A percentile compares a stretch with the other conserved stretches of the same genome.
Evolutionary conservation across 768 basidiomycete genomes (phyloP).

Genomic region (Russula emetica): DNA sequence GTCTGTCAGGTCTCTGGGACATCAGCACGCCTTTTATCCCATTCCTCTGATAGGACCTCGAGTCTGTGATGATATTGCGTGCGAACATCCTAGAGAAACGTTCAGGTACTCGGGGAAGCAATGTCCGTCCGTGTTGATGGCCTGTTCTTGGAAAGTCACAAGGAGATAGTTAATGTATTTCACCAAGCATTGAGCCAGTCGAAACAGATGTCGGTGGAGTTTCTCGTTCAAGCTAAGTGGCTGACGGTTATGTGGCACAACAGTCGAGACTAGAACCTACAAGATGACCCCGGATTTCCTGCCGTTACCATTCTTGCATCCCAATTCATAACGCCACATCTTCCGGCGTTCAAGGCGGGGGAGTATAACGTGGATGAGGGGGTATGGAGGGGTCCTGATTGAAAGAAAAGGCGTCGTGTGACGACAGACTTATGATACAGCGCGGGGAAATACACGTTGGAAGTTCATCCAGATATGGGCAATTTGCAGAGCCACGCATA

Average conservation of each 20-base stretch:
- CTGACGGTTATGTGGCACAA: conserved; percentile 16
- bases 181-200: neutral
- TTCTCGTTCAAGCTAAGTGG: conserved; percentile 20
- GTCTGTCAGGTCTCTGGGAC: neutral
- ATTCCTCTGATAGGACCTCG: neutral
- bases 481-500: neutral
- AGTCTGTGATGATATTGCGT: conserved; percentile 1
- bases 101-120: neutral
- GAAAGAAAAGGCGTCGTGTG: conserved; percentile 3
- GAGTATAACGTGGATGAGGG: neutral
- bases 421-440: conserved; percentile 1
- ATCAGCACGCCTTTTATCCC: conserved; percentile 21
- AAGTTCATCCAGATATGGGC: neutral
- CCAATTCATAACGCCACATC: conserved; percentile 17
- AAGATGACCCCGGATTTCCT: conserved; percentile 13
- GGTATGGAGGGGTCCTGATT: neutral
- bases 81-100: conserved; percentile 7
- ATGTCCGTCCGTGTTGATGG: conserved; percentile 15
- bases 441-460: conserved; percentile 6
- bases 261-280: conserved; percentile 23
- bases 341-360: conserved; percentile 14
- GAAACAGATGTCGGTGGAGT: conserved; percentile 3
- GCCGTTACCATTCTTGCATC: conserved; percentile 23
- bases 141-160: conserved; percentile 6
- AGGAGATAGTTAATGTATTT: conserved; percentile 7